Evolutionary conservation across 129 eudicot species (phyloP).

Genomic region (Helianthus annuus): DNA sequence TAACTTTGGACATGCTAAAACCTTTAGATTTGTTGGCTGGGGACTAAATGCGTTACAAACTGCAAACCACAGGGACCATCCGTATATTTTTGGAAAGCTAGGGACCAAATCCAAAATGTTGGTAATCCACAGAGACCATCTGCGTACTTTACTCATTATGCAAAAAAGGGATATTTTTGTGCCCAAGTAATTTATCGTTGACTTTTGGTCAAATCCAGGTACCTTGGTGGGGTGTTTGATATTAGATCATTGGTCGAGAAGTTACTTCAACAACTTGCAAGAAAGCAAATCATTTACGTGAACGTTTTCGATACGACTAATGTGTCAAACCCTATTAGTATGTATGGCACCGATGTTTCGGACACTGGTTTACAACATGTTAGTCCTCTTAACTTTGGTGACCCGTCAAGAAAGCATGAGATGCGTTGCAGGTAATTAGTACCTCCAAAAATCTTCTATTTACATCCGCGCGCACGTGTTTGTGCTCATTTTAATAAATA

Average conservation of each 20-base stretch:
- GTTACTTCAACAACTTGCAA: conserved; percentile 95
- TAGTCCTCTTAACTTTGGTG: conserved; percentile 87
- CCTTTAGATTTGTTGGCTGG: too few species aligned
- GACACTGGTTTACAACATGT: conserved; percentile 64
- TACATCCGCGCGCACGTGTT: background rate
- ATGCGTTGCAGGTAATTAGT: conserved; percentile 90
- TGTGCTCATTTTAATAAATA: background rate
- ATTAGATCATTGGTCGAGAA: conserved; percentile 92
- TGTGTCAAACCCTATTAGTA: conserved; percentile 74
- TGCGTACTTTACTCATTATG: too few species aligned
- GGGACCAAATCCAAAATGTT: too few species aligned
- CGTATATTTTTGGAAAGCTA: too few species aligned
- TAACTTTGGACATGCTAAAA: too few species aligned
- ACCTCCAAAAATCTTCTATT: background rate
- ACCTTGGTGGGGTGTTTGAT: conserved; percentile 93
- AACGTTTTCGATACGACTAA: conserved; percentile 91
- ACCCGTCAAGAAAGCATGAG: conserved; percentile 90
- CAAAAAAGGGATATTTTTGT: background rate
- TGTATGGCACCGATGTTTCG: conserved; percentile 71
- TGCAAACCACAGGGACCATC: too few species aligned
- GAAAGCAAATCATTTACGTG: conserved; percentile 90
- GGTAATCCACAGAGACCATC: too few species aligned
- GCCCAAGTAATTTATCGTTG: background rate
- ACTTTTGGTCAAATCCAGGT: conserved; percentile 46
- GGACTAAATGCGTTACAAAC: too few species aligned